Evolutionary conservation across 1,284 basidiomycete species (phyloP), one percentile per base, ranked within the genome.

Genomic region (Pseudozyma tsukubaensis): DNA sequence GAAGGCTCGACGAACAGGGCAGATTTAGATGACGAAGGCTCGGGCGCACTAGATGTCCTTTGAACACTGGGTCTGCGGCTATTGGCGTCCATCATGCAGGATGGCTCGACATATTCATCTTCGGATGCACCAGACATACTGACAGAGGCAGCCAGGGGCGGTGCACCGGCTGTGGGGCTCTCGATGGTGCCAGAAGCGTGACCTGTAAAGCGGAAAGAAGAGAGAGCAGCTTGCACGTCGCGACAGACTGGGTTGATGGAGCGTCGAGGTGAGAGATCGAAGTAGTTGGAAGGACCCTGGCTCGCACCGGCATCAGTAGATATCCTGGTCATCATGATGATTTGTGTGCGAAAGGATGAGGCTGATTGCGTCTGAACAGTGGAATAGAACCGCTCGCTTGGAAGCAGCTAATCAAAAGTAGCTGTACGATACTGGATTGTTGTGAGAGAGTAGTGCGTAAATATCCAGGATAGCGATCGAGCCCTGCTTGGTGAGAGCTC

Each of bases 1-100:
- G 37, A 7, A 7, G 66, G 21, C 21, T 65, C 62, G 19, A 74
- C 66, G 13, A 70, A 70, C 35, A 74, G 39, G 4, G 61, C 39
- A 2, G 56, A 16, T 24, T 54, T 63, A 36, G 67, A 63, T 10
- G 59, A 58, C 11, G 59, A 52, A 0, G 72, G 51, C 34, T 75
- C 68, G 3, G 72, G 72, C 11, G 64, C 68, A 34, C 67, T 71
- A 3, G 72, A 59, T 8, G 68, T 61, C 43, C 72, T 60, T 50
- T 71, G 67, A 1, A 75, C 72, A 19, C 68, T 71, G 14, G 68
- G 72, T 58, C 72, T 48, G 16, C 57, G 72, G 52, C 61, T 68
- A 51, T 35, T 43, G 9, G 50, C 21, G n/a, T 62, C 56, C 51
- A 45, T 39, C 37, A 50, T 48, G 34, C 48, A 57, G 8, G 44